Percentiles rank a stretch among this genome's conserved stretches.
These are phyloP conservation scores for Mycena polygramma DNA, from an alignment of 768 basidiomycete genomes.

Conservation along the genomic window DNA sequence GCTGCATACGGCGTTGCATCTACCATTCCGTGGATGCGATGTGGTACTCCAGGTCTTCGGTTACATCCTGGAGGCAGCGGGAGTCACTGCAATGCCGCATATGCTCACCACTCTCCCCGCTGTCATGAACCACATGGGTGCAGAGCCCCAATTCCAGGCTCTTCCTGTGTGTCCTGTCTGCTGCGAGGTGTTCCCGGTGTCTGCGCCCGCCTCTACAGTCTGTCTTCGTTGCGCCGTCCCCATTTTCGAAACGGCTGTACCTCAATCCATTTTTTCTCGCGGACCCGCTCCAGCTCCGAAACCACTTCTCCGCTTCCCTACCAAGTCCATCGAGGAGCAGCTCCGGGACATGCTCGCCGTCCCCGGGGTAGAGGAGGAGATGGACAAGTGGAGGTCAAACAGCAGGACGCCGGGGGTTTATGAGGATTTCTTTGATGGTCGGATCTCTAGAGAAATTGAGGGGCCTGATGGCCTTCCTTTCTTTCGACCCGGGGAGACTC, in stretches of 20 bases:
- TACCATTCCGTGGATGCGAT: too few species aligned
- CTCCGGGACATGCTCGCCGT: background rate
- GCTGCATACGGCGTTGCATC: too few species aligned
- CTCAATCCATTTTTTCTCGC: too few species aligned
- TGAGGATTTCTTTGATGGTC: background rate
- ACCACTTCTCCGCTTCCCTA: background rate
- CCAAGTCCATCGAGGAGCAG: slow-evolving; percentile 7
- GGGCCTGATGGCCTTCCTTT: background rate
- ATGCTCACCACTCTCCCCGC: background rate
- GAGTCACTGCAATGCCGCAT: background rate
- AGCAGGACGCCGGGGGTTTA: background rate
- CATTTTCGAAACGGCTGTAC: background rate
- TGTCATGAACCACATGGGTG: slow-evolving; percentile 1
- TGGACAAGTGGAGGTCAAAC: background rate
- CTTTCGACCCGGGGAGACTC: background rate
- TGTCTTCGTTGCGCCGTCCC: background rate
- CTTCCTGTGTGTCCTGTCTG: background rate
- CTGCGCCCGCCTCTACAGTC: background rate
- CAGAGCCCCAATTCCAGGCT: background rate
- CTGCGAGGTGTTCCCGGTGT: background rate
- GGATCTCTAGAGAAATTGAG: background rate
- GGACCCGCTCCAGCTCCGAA: background rate
- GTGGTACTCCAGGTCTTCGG: too few species aligned
- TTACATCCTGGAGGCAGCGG: too few species aligned
- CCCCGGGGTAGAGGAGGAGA: background rate